phyloP scores from a whole-genome alignment of 306 rosid genomes.

The Corylus heterophylla region DNA sequence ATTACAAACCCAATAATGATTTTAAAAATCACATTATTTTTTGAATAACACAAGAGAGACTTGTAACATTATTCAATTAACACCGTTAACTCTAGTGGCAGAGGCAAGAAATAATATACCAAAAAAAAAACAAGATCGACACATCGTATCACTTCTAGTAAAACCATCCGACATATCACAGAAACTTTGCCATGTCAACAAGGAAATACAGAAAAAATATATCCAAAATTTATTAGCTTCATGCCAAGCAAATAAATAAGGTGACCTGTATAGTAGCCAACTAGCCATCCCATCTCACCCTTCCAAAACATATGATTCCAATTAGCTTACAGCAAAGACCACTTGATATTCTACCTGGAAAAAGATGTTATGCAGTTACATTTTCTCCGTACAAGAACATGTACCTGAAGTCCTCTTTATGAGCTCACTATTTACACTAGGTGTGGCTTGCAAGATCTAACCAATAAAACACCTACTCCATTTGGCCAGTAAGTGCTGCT shows the following conservation, averaged over 20 bases:
- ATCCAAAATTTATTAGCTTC: not conserved
- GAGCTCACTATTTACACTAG: constrained; percentile 4
- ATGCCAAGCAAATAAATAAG: not conserved
- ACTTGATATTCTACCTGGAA: not conserved
- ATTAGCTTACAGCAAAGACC: not conserved
- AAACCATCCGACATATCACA: not conserved
- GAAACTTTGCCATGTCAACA: not conserved
- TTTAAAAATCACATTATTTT: no score
- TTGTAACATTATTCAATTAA: no score
- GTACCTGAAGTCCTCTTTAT: constrained; percentile 7
- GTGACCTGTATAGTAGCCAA: not conserved
- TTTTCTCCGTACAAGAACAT: constrained; percentile 34
- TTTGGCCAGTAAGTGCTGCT: constrained; percentile 48
- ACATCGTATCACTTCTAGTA: not conserved
- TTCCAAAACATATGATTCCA: not conserved
- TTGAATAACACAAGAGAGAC: no score
- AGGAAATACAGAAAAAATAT: not conserved
- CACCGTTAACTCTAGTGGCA: no score
- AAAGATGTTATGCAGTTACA: not conserved
- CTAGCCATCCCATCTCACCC: no score
- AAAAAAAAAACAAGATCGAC: not conserved
- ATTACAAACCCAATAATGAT: no score
- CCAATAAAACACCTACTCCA: constrained; percentile 40
- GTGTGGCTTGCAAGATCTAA: constrained; percentile 4
- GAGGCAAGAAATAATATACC: no score